Conservation (phyloP, 495 filamentous ascomycete species). For the Lindgomyces ingoldianus region DNA sequence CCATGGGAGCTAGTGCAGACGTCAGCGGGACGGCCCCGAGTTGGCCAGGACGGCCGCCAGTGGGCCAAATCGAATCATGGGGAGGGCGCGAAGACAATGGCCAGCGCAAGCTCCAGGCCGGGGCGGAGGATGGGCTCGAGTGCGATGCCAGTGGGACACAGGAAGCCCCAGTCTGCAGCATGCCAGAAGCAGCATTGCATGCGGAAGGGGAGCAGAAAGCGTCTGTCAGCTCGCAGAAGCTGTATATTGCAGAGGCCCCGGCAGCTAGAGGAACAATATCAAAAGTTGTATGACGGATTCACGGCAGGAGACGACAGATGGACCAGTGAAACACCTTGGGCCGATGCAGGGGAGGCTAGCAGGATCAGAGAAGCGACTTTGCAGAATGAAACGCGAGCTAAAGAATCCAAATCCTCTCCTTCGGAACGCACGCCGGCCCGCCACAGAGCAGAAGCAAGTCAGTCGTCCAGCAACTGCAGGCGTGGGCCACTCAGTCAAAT, state of each 20-base stretch:
- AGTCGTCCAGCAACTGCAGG: neutral
- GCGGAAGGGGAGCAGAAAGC: neutral
- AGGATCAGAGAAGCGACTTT: neutral
- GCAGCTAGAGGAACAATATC: neutral
- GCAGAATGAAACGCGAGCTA: constrained; percentile 23
- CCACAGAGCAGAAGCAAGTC: neutral
- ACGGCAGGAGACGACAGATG: neutral
- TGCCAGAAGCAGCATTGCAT: neutral
- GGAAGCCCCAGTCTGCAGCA: neutral
- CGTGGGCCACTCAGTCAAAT: neutral
- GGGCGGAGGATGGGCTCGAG: neutral
- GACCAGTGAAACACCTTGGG: constrained; percentile 11
- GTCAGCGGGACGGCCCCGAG: constrained; percentile 1
- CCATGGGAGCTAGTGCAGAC: neutral
- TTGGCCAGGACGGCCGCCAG: neutral
- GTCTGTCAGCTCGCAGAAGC: constrained; percentile 3
- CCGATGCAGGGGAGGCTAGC: neutral
- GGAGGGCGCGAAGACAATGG: neutral
- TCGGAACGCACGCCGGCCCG: no score
- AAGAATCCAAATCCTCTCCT: constrained; percentile 16
- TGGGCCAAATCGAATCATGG: constrained; percentile 1
- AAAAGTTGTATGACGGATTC: neutral
- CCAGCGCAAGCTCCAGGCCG: neutral
- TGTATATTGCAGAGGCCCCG: neutral
- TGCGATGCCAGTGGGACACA: neutral